phyloP scores from a whole-genome alignment of 1,139 yeast species.

The Geotrichum europaeum region DNA sequence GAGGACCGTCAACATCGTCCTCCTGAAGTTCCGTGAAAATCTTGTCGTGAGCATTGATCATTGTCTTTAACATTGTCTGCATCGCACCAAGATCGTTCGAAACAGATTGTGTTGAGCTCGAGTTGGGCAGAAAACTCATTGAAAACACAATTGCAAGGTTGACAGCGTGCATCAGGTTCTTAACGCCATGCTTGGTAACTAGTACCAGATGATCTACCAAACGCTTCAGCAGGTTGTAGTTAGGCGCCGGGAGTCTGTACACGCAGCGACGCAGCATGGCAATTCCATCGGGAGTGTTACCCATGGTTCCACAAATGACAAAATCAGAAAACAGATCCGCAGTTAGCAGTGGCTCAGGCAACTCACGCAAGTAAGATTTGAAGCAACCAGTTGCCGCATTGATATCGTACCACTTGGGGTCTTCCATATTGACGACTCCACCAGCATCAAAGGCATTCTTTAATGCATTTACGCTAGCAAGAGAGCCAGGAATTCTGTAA shows the following conservation, averaged over 20 bases:
- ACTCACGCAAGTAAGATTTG: constrained; percentile 75
- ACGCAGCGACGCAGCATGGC: constrained; percentile 44
- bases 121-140: constrained; percentile 46
- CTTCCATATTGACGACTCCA: constrained; percentile 60
- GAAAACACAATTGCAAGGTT: constrained; percentile 74
- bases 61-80: constrained; percentile 36
- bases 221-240: constrained; percentile 61
- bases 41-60: constrained; percentile 30
- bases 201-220: constrained; percentile 60
- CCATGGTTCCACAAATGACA: constrained; percentile 31
- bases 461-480: constrained; percentile 66
- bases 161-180: constrained; percentile 71
- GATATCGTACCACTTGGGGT: constrained; percentile 68
- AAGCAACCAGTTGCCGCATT: constrained; percentile 89
- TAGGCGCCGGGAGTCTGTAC: constrained; percentile 51
- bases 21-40: constrained; percentile 26
- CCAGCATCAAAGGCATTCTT: constrained; percentile 69
- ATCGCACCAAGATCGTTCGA: constrained; percentile 34
- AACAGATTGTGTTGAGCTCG: constrained; percentile 23
- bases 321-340: constrained; percentile 51
- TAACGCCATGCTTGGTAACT: constrained; percentile 53
- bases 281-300: constrained; percentile 32
- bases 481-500: constrained; percentile 86
- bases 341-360: constrained; percentile 82
- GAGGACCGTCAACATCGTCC: constrained; percentile 17